These are phyloP conservation scores for Lachancea mirantina DNA, from an alignment of 805 yeast genomes.

Conservation along the genomic window DNA sequence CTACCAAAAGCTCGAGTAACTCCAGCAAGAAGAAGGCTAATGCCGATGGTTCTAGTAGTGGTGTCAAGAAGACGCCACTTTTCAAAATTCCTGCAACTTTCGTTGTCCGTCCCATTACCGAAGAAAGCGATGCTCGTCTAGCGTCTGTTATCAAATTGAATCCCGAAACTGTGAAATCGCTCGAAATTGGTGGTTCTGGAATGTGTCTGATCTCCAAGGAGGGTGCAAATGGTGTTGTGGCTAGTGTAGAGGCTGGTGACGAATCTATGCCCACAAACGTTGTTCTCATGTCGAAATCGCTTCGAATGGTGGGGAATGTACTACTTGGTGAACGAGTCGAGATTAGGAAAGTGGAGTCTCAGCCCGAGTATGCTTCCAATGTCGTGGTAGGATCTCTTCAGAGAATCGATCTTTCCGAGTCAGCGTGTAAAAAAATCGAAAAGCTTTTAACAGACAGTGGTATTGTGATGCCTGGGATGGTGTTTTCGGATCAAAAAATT, in stretches of 20 bases:
- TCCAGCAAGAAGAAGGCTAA: conserved; percentile 26
- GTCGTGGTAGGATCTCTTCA: conserved; percentile 31
- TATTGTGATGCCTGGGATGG: conserved; percentile 51
- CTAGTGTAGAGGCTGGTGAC: conserved; percentile 34
- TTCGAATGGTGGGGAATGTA: conserved; percentile 38
- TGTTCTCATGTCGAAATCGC: conserved; percentile 41
- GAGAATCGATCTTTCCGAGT: conserved; percentile 16
- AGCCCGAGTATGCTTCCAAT: conserved; percentile 41
- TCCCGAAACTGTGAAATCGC: conserved; percentile 39
- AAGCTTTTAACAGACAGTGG: conserved; percentile 49
- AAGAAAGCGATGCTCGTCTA: conserved; percentile 24
- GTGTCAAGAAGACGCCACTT: conserved; percentile 20
- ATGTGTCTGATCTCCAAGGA: conserved; percentile 40
- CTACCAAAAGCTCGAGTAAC: conserved; percentile 23
- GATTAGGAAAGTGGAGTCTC: conserved; percentile 39
- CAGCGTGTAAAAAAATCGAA: conserved; percentile 32
- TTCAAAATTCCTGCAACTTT: conserved; percentile 34
- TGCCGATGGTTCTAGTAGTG: conserved; percentile 12
- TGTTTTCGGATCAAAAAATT: conserved; percentile 22
- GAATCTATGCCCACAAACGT: conserved; percentile 32
- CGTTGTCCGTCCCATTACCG: conserved; percentile 34
- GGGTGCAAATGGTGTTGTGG: conserved; percentile 43
- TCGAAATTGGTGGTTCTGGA: conserved; percentile 41
- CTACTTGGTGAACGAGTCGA: conserved; percentile 46
- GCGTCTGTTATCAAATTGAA: conserved; percentile 36